Percentiles rank a stretch among this genome's conserved stretches.
Evolutionary conservation across 768 basidiomycete species (phyloP).

Genomic region (Crucibulum laeve): DNA sequence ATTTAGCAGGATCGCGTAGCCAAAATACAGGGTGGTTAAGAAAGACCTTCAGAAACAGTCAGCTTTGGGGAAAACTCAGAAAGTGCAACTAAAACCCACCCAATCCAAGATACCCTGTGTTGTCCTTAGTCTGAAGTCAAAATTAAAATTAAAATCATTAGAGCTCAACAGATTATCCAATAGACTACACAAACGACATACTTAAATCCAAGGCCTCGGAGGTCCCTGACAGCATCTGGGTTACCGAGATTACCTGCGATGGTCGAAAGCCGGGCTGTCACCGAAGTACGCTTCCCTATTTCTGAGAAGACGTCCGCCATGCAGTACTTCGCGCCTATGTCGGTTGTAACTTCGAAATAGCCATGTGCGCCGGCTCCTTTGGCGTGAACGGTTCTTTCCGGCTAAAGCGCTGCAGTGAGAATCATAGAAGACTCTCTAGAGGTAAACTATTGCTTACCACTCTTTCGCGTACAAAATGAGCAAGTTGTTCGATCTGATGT

Average conservation of each 20-base stretch:
- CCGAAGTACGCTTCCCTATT: slow-evolving; percentile 24
- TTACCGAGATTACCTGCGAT: slow-evolving; percentile 49
- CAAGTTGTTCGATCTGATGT: slow-evolving; percentile 10
- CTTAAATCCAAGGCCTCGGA: slow-evolving; percentile 50
- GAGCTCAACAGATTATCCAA: slow-evolving; percentile 3
- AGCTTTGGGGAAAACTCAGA: neutral
- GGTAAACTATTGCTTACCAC: slow-evolving; percentile 5
- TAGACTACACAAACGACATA: slow-evolving; percentile 18
- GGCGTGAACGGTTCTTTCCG: slow-evolving; percentile 30
- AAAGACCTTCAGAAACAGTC: slow-evolving; percentile 17
- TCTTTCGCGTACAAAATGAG: slow-evolving; percentile 14
- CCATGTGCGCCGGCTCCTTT: slow-evolving; percentile 44
- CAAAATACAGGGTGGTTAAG: slow-evolving; percentile 44
- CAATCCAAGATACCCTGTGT: slow-evolving; percentile 31
- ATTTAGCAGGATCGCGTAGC: slow-evolving; percentile 41
- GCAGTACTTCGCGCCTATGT: slow-evolving; percentile 26
- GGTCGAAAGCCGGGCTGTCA: slow-evolving; percentile 50
- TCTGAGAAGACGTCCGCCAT: slow-evolving; percentile 25
- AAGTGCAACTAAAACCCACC: neutral
- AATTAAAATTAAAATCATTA: neutral
- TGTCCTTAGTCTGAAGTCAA: slow-evolving; percentile 24
- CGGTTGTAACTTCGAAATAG: slow-evolving; percentile 49
- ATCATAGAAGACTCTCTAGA: neutral
- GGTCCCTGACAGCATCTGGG: slow-evolving; percentile 44
- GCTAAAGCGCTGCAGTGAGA: slow-evolving; percentile 8